Evolutionary conservation across 2,329 filamentous ascomycete species (phyloP), one percentile per base, ranked within the genome.

Genomic region (Aspergillus clavatus): DNA sequence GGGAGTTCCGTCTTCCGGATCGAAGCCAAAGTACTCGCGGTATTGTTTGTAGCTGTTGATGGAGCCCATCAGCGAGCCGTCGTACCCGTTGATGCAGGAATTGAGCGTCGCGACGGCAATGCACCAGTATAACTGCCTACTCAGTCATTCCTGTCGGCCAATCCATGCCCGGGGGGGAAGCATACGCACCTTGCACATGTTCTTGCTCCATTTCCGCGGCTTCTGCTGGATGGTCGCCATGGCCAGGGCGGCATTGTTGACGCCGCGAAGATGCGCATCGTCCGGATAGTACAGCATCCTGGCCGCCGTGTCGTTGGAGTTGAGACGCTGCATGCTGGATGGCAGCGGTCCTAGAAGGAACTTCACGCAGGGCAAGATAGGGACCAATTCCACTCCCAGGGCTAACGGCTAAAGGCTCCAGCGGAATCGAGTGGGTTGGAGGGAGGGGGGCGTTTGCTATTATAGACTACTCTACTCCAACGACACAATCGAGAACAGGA

Each of bases 1-100:
- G 0, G 70, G 68, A 1, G 69, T 72, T n/a, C 29, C 29, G n/a
- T n/a, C 29, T 18, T 33, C 29, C n/a, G 29, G 29, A 2, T 33
- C 29, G 7, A 33, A 73, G 19, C 64, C 62, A 44, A 73, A 73
- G 51, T 72, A 73, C 6, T 53, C 43, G 29, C 68, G 65, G 50
- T 75, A 76, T 47, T 74, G 71, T 2, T 55, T 50, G 47, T 73
- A 72, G 21, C 65, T 67, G 54, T 75, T 75, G 56, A 76, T 75
- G 4, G 66, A 68, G 29, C 68, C 69, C 73, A 76, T 76, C 5
- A 76, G 56, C 7, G 68, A 72, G n/a, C 72, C 71, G 54, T 75
- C 72, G 49, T 74, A 75, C 22, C 72, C 72, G 50, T 74, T 74
- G 50, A 73, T 71, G 45, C 67, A 70, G 1, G 69, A 71, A 51